These are phyloP conservation scores for Canna indica DNA, from an alignment of 176 grass and related monocot species.

Conservation along the genomic window DNA sequence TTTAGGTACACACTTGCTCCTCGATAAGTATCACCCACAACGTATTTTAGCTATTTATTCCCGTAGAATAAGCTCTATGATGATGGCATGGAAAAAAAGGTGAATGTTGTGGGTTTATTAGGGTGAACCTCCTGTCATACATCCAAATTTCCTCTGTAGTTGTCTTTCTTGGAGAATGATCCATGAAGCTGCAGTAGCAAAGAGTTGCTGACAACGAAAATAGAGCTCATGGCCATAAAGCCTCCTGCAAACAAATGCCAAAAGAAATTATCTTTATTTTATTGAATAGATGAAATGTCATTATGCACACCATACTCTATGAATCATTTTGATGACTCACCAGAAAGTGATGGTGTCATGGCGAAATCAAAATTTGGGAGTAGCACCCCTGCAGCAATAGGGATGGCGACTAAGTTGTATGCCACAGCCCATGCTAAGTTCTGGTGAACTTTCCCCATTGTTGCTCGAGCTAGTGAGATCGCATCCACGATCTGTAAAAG, in stretches of 20 bases:
- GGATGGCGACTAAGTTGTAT: constrained; percentile 76
- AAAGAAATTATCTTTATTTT: neutral
- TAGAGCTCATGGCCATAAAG: constrained; percentile 88
- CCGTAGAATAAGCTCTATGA: neutral
- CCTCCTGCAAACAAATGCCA: constrained; percentile 39
- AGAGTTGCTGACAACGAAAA: constrained; percentile 89
- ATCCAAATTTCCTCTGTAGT: neutral
- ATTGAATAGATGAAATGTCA: neutral
- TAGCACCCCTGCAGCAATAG: constrained; percentile 54
- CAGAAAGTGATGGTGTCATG: constrained; percentile 93
- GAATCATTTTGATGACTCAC: constrained; percentile 20
- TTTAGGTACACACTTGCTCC: no score
- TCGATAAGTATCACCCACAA: no score
- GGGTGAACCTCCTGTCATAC: neutral
- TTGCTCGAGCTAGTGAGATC: constrained; percentile 70
- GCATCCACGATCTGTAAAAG: constrained; percentile 55
- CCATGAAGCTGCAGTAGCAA: constrained; percentile 78
- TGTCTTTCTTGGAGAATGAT: constrained; percentile 45
- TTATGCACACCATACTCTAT: neutral
- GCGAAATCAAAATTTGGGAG: constrained; percentile 85
- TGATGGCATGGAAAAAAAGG: neutral
- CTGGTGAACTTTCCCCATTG: constrained; percentile 88
- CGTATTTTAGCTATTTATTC: neutral
- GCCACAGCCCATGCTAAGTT: constrained; percentile 92
- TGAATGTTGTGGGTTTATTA: neutral